A percentile compares a stretch with the other conserved stretches of the same genome.
Conservation (phyloP, 768 basidiomycete species). For the Lentinula aciculospora region DNA sequence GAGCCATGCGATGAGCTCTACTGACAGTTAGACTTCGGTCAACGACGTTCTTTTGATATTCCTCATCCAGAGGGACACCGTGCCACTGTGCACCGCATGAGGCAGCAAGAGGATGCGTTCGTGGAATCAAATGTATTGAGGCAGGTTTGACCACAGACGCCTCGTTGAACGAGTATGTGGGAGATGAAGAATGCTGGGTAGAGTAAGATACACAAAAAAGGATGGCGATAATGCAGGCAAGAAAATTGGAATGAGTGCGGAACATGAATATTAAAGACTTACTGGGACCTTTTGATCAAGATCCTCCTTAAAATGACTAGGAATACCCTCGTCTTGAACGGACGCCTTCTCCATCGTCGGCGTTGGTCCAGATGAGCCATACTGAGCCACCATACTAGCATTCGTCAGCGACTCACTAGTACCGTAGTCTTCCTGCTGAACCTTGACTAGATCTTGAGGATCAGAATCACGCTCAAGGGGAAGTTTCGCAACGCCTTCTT, state of each 20-base stretch:
- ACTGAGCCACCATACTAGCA: background rate
- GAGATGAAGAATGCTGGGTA: background rate
- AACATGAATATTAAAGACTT: background rate
- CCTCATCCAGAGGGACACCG: constrained; percentile 1
- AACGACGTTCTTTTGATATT: background rate
- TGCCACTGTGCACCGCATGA: constrained; percentile 3
- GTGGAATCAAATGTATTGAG: background rate
- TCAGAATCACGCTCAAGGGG: constrained; percentile 32
- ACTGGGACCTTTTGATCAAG: background rate
- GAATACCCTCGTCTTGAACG: background rate
- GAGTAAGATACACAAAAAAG: background rate
- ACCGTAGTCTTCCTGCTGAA: background rate
- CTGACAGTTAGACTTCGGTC: background rate
- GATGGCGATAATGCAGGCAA: background rate
- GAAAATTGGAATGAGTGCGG: background rate
- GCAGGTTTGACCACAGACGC: background rate
- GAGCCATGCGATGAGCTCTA: no score
- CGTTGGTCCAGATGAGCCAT: background rate
- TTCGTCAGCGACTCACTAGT: background rate
- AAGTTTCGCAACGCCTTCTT: constrained; percentile 40
- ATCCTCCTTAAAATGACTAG: background rate
- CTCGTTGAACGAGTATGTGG: background rate
- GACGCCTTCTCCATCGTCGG: background rate
- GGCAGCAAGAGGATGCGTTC: constrained; percentile 5
- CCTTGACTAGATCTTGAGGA: background rate